Conservation (phyloP, 2,329 filamentous ascomycete genomes). For the Talaromyces piceae region DNA sequence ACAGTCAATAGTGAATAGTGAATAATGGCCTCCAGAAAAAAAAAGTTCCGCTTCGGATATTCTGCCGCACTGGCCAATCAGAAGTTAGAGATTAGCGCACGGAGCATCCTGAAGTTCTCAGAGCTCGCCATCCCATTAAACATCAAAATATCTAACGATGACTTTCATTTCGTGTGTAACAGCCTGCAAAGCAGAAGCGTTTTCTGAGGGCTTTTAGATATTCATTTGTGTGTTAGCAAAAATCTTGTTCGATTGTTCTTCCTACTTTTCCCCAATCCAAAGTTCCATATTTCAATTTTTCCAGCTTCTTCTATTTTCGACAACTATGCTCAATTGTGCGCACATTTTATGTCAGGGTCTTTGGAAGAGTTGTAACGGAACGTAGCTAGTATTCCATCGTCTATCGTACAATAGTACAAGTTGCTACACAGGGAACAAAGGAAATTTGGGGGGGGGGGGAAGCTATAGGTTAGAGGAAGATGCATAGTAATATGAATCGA, state of each 20-base stretch:
- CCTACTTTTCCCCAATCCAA: too few species aligned
- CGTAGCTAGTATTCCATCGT: conserved; percentile 40
- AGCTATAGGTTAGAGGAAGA: not conserved
- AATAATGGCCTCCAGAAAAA: not conserved
- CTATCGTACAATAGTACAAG: conserved; percentile 41
- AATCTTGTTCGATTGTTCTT: too few species aligned
- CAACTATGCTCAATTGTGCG: not conserved
- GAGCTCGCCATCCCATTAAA: not conserved
- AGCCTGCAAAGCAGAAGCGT: too few species aligned
- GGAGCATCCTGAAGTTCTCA: not conserved
- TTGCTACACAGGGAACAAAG: conserved; percentile 23
- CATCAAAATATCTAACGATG: too few species aligned
- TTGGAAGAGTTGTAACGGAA: conserved; percentile 23
- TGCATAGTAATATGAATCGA: not conserved
- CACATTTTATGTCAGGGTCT: not conserved
- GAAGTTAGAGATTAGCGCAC: not conserved
- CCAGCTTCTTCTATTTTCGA: not conserved
- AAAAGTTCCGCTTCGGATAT: not conserved
- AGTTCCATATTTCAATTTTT: not conserved
- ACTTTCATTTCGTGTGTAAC: too few species aligned
- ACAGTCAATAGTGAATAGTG: too few species aligned
- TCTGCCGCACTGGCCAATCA: not conserved
- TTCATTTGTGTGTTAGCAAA: too few species aligned
- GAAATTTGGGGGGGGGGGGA: conserved; percentile 24
- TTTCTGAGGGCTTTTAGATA: not conserved